phyloP scores from a whole-genome alignment of 2,329 filamentous ascomycete genomes.

The Dactylonectria estremocensis region DNA sequence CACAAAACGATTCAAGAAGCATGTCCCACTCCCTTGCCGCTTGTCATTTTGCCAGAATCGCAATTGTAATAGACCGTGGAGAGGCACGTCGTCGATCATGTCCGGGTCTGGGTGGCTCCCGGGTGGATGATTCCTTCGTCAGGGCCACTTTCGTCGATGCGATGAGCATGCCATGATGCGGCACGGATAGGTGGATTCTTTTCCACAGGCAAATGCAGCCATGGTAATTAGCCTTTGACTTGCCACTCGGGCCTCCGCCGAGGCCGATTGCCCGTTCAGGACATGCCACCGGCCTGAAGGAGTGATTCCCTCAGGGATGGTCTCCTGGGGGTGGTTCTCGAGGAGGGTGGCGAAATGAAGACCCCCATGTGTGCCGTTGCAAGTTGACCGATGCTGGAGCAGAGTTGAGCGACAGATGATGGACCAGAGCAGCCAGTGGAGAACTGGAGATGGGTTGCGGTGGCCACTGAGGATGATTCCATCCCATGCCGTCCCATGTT shows the following conservation, averaged over 20 bases:
- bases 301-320: slow-evolving; percentile 26
- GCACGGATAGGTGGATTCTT: slow-evolving; percentile 17
- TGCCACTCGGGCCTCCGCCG: slow-evolving; percentile 21
- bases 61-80: slow-evolving; percentile 18
- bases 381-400: slow-evolving; percentile 13
- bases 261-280: slow-evolving; percentile 23
- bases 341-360: slow-evolving; percentile 4
- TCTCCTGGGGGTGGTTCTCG: slow-evolving; percentile 10
- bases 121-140: slow-evolving; percentile 22
- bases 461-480: slow-evolving; percentile 25
- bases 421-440: slow-evolving; percentile 8
- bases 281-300: slow-evolving; percentile 30
- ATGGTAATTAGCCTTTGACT: background rate
- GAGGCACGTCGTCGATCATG: slow-evolving; percentile 24
- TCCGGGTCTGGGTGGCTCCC: slow-evolving; percentile 17
- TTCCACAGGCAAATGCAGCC: background rate
- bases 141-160: slow-evolving; percentile 21
- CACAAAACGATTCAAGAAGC: background rate
- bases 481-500: slow-evolving; percentile 24
- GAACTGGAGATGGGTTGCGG: slow-evolving; percentile 22
- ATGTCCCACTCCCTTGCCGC: slow-evolving; percentile 6
- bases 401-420: slow-evolving; percentile 24
- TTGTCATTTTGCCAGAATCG: slow-evolving; percentile 4
- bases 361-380: background rate
- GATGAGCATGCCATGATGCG: slow-evolving; percentile 18